Conservation (phyloP, 139 green algal species). For the Mesostigma viride region DNA sequence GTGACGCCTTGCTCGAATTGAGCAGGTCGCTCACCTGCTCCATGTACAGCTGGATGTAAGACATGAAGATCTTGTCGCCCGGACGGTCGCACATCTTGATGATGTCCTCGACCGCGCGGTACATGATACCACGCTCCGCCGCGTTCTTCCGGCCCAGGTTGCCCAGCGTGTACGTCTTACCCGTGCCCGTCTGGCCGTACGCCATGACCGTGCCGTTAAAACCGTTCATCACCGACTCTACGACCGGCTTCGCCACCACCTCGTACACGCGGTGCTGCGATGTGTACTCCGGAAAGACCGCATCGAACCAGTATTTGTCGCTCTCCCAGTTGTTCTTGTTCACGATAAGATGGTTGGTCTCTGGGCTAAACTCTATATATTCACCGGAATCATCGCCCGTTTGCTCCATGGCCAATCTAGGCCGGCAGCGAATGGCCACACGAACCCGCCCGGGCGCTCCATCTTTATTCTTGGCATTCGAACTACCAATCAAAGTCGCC, state of each 20-base stretch:
- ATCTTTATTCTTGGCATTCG: no score
- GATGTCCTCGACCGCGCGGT: conserved; percentile 11
- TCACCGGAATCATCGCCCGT: no score
- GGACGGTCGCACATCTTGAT: conserved; percentile 4
- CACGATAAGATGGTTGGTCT: not conserved
- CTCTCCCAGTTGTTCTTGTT: conserved; percentile 13
- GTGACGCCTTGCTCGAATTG: not conserved
- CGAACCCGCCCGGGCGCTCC: no score
- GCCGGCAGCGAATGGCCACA: no score
- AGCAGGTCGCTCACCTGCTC: not conserved
- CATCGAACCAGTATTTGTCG: conserved; percentile 13
- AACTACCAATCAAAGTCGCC: no score
- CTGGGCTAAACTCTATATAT: no score
- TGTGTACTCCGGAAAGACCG: conserved; percentile 1
- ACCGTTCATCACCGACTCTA: conserved; percentile 4
- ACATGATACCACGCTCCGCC: not conserved
- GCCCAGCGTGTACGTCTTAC: conserved; percentile 15
- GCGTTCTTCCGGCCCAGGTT: conserved; percentile 3
- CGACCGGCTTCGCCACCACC: conserved; percentile 3
- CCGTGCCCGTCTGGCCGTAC: conserved; percentile 16
- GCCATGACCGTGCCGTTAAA: conserved; percentile 21
- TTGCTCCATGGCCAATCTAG: no score
- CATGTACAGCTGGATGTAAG: conserved; percentile 18
- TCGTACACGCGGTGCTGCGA: conserved; percentile 13
- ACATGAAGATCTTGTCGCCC: conserved; percentile 2